Percentiles rank a stretch among this genome's conserved stretches.
Evolutionary conservation across 441 rosid genomes (phyloP).

Genomic region (Bruguiera hainesii): DNA sequence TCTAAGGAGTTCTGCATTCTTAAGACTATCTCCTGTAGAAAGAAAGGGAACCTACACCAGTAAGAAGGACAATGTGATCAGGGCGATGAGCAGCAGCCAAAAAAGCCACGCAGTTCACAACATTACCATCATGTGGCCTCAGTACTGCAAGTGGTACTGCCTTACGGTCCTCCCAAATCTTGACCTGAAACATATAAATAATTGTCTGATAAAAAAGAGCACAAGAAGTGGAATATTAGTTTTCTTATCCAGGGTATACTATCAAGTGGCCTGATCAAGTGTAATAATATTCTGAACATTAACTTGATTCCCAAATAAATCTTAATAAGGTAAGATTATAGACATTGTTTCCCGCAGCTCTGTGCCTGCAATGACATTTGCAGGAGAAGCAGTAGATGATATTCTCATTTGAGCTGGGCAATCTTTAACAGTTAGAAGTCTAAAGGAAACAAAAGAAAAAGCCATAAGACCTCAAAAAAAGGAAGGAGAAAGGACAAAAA

Average conservation of each 20-base stretch:
- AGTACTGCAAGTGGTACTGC: conserved; percentile 55
- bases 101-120: conserved; percentile 68
- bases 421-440: neutral
- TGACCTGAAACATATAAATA: conserved; percentile 42
- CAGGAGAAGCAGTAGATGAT: too few relatives aligned
- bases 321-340: too few relatives aligned
- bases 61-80: conserved; percentile 73
- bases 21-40: neutral
- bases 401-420: neutral
- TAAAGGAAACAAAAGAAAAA: conserved; percentile 2
- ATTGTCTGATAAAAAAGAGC: neutral
- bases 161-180: conserved; percentile 86
- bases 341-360: too few relatives aligned
- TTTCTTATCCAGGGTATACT: neutral
- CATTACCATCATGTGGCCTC: conserved; percentile 70
- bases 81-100: conserved; percentile 64
- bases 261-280: neutral
- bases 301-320: too few relatives aligned
- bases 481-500: conserved; percentile 17
- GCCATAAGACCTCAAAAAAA: neutral
- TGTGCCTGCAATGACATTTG: too few relatives aligned
- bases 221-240: neutral
- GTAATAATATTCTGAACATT: too few relatives aligned
- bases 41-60: conserved; percentile 47
- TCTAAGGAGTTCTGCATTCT: neutral